Evolutionary conservation across 441 rosid species (phyloP), one percentile per base, ranked within the genome.

Genomic region (Euphorbia celastroides): DNA sequence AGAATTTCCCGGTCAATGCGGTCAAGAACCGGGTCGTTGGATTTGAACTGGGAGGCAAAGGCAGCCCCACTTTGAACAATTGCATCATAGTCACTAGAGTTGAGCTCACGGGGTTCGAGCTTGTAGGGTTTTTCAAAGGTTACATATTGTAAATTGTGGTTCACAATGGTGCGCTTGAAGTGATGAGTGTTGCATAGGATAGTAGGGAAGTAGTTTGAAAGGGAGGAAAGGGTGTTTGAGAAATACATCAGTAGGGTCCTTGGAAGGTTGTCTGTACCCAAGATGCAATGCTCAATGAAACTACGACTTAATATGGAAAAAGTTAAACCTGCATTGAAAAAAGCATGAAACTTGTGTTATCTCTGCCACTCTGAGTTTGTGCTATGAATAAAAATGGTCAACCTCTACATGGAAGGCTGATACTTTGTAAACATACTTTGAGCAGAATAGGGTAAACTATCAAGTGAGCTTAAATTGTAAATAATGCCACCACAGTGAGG

Each of bases 261-360:
- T 0, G 99, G 99, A 66, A 94, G 81, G 85, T 94, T 94, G 75
- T 91, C 94, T 42, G 83, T 81, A n/a, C 90, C 96, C 79, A 88
- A 61, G 79, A 94, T 83, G 80, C 92, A 85, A 77, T 83, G 84
- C 72, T 91, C 96, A 2, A 94, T 61, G 36, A 91, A 88, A 52
- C 62, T 81, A 32, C 96, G 97, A 74, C 88, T 89, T 59, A 88
- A 77, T 66, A 94, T 77, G 57, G 82, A 78, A 75, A 86, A 88
- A 17, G 90, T 64, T 31, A 90, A 87, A 77, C 99, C 99, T 94
- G 89, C 81, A 70, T 52, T 30, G 14, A 56, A 62, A 68, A n/a
- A 36, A 30, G 68, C 52, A 68, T 51, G 31, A 69, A 38, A 72
- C 25, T 3, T 31, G 60, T 44, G 20, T 77, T 59, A 78, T 68